Evolutionary conservation across 1,139 yeast species (phyloP).

Genomic region (Candida sp.): DNA sequence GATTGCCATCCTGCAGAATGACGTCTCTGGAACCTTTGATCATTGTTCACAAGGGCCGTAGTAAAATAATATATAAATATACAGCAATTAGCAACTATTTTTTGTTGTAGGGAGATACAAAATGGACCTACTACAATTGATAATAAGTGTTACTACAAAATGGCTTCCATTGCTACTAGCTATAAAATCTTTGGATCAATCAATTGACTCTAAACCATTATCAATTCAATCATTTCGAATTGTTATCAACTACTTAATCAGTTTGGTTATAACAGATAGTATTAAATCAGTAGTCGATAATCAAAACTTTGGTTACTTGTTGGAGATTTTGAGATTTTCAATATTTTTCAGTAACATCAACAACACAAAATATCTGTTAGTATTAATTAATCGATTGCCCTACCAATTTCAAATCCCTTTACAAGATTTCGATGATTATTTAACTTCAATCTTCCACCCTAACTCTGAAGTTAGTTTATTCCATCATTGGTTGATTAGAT

Average conservation of each 20-base stretch:
- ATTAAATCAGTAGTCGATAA: not conserved
- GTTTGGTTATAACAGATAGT: not conserved
- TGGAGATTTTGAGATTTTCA: not conserved
- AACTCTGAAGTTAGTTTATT: not conserved
- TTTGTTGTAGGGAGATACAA: not conserved
- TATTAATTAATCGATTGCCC: not conserved
- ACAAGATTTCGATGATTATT: not conserved
- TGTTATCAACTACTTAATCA: not conserved
- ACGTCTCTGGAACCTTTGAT: not conserved
- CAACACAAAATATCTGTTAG: not conserved
- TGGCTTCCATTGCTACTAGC: slow-evolving; percentile 1
- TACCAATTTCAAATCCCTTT: not conserved
- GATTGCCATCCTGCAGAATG: not conserved
- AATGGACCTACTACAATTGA: not conserved
- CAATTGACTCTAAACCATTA: not conserved
- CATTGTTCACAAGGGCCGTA: not conserved
- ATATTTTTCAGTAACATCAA: not conserved
- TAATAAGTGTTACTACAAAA: not conserved
- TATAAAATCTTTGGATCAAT: not conserved
- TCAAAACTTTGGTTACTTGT: not conserved
- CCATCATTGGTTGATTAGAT: not conserved
- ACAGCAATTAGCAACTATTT: not conserved
- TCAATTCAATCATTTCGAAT: not conserved
- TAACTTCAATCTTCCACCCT: not conserved
- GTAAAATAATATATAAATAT: too few relatives aligned